Base-by-base conservation (phyloP, 2,329 filamentous ascomycete species). In the Coniochaeta sp. region DNA sequence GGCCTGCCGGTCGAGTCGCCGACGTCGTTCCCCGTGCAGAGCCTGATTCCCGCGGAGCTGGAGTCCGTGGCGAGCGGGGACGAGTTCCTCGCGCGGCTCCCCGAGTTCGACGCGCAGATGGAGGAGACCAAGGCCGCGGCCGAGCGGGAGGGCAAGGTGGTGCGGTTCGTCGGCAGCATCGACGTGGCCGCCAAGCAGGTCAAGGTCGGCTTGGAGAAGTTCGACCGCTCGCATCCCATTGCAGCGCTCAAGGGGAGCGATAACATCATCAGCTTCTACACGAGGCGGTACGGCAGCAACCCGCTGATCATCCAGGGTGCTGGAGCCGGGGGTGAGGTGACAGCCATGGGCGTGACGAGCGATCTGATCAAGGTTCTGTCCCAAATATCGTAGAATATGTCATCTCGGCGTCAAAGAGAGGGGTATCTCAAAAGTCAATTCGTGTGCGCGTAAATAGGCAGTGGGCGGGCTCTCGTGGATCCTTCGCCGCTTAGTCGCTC, bases 251-350 rank as follows among this genome's bases (percentile, higher is more conserved):
- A 96, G 83, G 95, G 95, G 38, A 98, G 93, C 74, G 95, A 98
- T 73, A 99, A 99, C 79, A 96, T 99, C 73, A 96, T 99, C 72
- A 96, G 89, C 80, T 97, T 99, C 81, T 96, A 97, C 77, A 99
- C 95, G 6, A 89, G 96, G 81, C 84, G 95, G 69, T 99, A 99
- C 72, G 92, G 92, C 61, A 83, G 81, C 71, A 96, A 93, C 75
- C 93, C 95, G 50, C 80, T 99, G 64, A 96, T 97, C 71, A 86
- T 99, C 64, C 93, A 98, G 78, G 95, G 95, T 62, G 92, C 91
- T 38, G 95, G 93, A 62, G 95, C 95, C 28, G 95, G 95, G 67
- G 93, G 90, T 65, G 93, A 97, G 52, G 92, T 98, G 58, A 99
- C 95, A 36, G 95, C 95, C 30, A 98, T 98, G 93, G 95, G 95